Evolutionary conservation across 768 basidiomycete species (phyloP).

Genomic region (Termitomyces sp.): DNA sequence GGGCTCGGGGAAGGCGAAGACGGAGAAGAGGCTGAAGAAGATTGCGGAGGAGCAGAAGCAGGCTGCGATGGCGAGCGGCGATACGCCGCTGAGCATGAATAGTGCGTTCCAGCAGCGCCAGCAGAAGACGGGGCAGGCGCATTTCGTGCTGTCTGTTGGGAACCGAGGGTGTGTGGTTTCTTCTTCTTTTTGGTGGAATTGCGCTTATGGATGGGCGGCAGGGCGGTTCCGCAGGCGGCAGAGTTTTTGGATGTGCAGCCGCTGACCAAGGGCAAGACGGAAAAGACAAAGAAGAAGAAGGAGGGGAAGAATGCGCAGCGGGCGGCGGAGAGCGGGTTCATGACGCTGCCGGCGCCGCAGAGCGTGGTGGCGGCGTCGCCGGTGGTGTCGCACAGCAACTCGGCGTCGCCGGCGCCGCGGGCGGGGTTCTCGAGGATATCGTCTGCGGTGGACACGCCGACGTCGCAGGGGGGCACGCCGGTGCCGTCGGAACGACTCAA

Average conservation of each 20-base stretch:
- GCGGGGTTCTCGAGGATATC: conserved; percentile 78
- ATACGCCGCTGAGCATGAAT: conserved; percentile 95
- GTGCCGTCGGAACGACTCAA: conserved; percentile 63
- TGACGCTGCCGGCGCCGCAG: conserved; percentile 63
- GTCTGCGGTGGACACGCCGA: conserved; percentile 46
- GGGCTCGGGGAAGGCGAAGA: conserved; percentile 94
- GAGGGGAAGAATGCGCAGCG: conserved; percentile 52
- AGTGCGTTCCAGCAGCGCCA: conserved; percentile 90
- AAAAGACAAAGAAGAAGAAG: conserved; percentile 80
- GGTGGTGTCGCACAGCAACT: conserved; percentile 20
- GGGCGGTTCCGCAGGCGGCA: conserved; percentile 81
- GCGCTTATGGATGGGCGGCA: conserved; percentile 18
- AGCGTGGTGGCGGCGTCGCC: conserved; percentile 37
- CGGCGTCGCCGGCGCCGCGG: conserved; percentile 60
- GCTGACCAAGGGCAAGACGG: conserved; percentile 77
- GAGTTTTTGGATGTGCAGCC: conserved; percentile 81
- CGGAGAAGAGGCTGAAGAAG: conserved; percentile 92
- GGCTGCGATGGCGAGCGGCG: conserved; percentile 89
- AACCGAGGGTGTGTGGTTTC: conserved; percentile 68
- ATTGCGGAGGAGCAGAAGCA: conserved; percentile 97
- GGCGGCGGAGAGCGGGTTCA: conserved; percentile 53
- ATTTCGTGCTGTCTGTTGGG: conserved; percentile 92
- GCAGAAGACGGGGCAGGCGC: conserved; percentile 91
- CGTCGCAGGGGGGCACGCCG: conserved; percentile 48
- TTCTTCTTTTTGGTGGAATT: neutral